These are phyloP conservation scores for Tetraselmis striata DNA, from an alignment of 139 green algal genomes.

Conservation along the genomic window DNA sequence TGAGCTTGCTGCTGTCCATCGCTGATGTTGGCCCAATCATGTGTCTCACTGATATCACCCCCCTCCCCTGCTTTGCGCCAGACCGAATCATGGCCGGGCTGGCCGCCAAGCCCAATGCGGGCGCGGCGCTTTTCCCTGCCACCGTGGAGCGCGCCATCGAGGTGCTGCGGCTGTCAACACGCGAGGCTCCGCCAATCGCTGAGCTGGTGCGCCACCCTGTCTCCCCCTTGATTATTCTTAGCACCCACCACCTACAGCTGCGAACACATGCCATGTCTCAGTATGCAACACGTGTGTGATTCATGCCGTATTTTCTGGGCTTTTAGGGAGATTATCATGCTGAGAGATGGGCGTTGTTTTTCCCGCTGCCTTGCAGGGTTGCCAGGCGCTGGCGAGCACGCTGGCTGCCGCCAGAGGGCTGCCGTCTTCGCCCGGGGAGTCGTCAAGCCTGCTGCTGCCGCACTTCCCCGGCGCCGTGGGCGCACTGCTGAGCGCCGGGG, in stretches of 20 bases:
- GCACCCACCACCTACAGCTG: no score
- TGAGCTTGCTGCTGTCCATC: no score
- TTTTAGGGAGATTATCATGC: no score
- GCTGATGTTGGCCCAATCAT: no score
- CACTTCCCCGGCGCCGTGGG: neutral
- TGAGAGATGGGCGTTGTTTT: neutral
- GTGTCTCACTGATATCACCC: no score
- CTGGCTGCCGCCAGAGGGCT: neutral
- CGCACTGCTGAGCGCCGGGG: neutral
- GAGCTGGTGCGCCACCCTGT: neutral
- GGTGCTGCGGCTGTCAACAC: neutral
- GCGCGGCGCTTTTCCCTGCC: neutral
- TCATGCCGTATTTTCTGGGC: no score
- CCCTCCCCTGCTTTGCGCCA: neutral
- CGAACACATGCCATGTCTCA: no score
- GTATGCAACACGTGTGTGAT: no score
- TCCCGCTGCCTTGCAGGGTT: neutral
- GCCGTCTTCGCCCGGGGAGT: neutral
- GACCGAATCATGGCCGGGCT: neutral
- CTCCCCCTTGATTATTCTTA: no score
- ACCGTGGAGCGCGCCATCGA: neutral
- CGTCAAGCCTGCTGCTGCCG: neutral
- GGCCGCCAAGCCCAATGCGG: neutral
- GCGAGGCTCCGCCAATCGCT: neutral
- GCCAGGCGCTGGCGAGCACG: neutral